Percentiles rank a stretch among this genome's conserved stretches.
These are phyloP conservation scores for Yamadazyma epiphylla DNA, from an alignment of 1,139 yeast genomes.

Conservation along the genomic window DNA sequence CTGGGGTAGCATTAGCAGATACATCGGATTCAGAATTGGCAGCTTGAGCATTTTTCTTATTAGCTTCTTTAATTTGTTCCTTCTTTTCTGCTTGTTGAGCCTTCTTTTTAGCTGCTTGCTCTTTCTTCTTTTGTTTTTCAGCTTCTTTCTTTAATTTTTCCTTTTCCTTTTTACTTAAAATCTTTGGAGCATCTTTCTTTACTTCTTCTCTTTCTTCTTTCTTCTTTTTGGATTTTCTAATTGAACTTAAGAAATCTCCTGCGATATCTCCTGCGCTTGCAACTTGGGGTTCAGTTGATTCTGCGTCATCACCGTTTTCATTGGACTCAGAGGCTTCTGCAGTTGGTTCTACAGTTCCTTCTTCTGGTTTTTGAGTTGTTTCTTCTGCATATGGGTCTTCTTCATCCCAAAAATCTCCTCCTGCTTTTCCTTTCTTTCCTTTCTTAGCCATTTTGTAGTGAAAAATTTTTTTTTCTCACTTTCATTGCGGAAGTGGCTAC, in stretches of 20 bases:
- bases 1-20: conserved; percentile 29
- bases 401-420: conserved; percentile 78
- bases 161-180: conserved; percentile 94
- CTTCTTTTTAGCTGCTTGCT: conserved; percentile 83
- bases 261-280: conserved; percentile 43
- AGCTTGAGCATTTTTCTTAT: conserved; percentile 53
- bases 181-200: conserved; percentile 49
- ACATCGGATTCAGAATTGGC: conserved; percentile 28
- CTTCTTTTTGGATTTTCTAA: conserved; percentile 75
- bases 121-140: conserved; percentile 92
- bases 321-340: conserved; percentile 13
- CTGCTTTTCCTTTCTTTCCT: conserved; percentile 49
- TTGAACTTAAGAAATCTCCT: conserved; percentile 77
- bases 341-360: conserved; percentile 6
- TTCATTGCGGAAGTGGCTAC: background rate
- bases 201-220: conserved; percentile 54
- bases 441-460: conserved; percentile 40
- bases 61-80: conserved; percentile 61
- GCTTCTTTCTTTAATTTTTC: conserved; percentile 97
- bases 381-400: conserved; percentile 63
- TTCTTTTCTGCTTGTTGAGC: conserved; percentile 57
- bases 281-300: conserved; percentile 21
- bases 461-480: background rate
- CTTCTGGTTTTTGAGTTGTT: conserved; percentile 43
- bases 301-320: conserved; percentile 4